Base-by-base conservation (phyloP, 2,329 filamentous ascomycete genomes). In the Beauveria scarabaeidicola region DNA sequence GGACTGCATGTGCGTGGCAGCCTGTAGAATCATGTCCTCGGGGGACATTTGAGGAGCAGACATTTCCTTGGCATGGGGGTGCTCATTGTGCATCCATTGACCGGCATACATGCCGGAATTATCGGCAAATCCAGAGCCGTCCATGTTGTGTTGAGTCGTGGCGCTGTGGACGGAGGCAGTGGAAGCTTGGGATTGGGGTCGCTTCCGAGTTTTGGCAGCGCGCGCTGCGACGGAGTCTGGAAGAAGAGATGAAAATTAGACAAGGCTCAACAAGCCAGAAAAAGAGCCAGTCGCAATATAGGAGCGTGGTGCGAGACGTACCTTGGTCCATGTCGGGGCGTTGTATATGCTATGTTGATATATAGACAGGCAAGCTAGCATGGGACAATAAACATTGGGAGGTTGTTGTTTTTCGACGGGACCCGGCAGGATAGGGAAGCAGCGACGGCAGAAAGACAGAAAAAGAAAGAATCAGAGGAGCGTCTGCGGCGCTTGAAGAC, bases 1-100 rank as follows among this genome's bases (percentile, higher is more conserved):
- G 52, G 75, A 73, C 63, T 82, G 80, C 66, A 85, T 76, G 63
- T 84, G 83, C 23, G 78, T 76, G 29, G 80, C 78, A 19, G 80
- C 79, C 59, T 83, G 80, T 62, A 86, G 73, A 52, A 86, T 79
- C 72, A 85, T 78, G 61, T 83, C 82, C 64, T 86, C 83, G 25
- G 81, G 72, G 3, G 80, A 77, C 74, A 86, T 77, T 57, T 78
- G 77, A 36, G 75, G 70, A 17, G 71, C 67, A 8, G 70, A 67
- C 63, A 82, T 75, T 52, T 77, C 75, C 66, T 77, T 77, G 10
- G 73, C 66, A 57, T 78, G 76, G 54, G 64, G 66, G 63, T 78
- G 76, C 53, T 75, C 75, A 63, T 73, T 77, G 55, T 73, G 62
- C 55, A 78, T 70, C 81, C 81, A 84, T 71, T 80, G 78, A 36